phyloP scores from a whole-genome alignment of 2,329 filamentous ascomycete genomes.

The Geosmithia putterillii region DNA sequence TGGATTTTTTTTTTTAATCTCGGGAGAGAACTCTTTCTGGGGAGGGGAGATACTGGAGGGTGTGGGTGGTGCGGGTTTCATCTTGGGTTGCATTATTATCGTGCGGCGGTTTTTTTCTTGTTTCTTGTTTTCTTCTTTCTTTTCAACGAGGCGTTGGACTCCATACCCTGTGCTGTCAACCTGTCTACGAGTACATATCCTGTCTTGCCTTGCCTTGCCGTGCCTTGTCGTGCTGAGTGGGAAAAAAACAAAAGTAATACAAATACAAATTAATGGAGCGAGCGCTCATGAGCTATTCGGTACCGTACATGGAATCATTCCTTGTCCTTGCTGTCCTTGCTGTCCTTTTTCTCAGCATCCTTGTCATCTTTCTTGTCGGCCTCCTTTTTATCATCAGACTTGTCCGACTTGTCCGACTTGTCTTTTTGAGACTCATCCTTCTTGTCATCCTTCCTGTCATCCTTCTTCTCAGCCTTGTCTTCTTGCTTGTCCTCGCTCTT shows the following conservation, averaged over 20 bases:
- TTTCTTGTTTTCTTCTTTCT: conserved; percentile 15
- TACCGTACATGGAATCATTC: too few relatives aligned
- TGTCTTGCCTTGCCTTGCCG: too few relatives aligned
- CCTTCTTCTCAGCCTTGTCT: conserved; percentile 2
- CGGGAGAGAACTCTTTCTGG: too few relatives aligned
- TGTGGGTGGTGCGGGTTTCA: too few relatives aligned
- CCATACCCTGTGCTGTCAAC: conserved; percentile 14
- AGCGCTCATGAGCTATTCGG: not conserved
- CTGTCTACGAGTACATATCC: too few relatives aligned
- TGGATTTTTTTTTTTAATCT: not conserved
- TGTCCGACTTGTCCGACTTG: too few relatives aligned
- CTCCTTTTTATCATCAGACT: conserved; percentile 3
- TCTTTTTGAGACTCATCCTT: too few relatives aligned
- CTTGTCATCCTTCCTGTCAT: conserved; percentile 5
- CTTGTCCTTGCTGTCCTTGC: not conserved
- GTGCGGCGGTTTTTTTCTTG: not conserved
- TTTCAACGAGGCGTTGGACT: conserved; percentile 14
- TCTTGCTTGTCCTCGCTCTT: conserved; percentile 5
- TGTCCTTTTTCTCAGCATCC: not conserved
- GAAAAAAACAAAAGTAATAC: not conserved
- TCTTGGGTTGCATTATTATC: not conserved
- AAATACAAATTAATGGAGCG: not conserved
- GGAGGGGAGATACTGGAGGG: too few relatives aligned
- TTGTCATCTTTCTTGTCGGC: not conserved
- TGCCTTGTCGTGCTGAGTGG: too few relatives aligned